Percentiles rank a stretch among this genome's conserved stretches.
These are phyloP conservation scores for Lachnellula subtilissima DNA, from an alignment of 2,329 filamentous ascomycete species.

Conservation along the genomic window DNA sequence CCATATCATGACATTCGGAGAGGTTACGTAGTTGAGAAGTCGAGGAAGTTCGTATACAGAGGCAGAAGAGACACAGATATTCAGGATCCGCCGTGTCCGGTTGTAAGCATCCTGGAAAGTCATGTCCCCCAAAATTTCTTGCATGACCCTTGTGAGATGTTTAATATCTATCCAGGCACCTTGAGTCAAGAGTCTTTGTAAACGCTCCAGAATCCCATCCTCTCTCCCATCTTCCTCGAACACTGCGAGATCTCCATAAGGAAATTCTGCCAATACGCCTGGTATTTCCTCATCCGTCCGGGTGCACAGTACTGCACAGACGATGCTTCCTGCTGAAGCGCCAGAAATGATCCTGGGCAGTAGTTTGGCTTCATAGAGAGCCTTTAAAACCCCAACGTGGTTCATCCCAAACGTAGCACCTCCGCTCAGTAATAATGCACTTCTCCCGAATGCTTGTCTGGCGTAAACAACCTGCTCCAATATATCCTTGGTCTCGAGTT, in stretches of 20 bases:
- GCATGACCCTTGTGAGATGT: slow-evolving; percentile 78
- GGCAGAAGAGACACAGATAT: slow-evolving; percentile 87
- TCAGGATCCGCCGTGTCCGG: slow-evolving; percentile 84
- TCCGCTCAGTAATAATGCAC: slow-evolving; percentile 61
- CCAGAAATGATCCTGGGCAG: slow-evolving; percentile 66
- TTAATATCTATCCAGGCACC: slow-evolving; percentile 82
- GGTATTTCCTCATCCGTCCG: slow-evolving; percentile 61
- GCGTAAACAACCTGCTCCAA: slow-evolving; percentile 56
- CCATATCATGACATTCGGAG: slow-evolving; percentile 93
- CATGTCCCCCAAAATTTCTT: slow-evolving; percentile 73
- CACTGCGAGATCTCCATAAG: slow-evolving; percentile 57
- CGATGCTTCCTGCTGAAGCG: slow-evolving; percentile 65
- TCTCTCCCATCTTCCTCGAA: slow-evolving; percentile 55
- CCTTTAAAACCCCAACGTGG: slow-evolving; percentile 65
- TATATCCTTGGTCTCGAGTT: slow-evolving; percentile 49
- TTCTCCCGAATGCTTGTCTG: slow-evolving; percentile 61
- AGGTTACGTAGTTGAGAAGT: slow-evolving; percentile 86
- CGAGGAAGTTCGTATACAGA: slow-evolving; percentile 82
- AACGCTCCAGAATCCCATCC: slow-evolving; percentile 63
- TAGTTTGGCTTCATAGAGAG: slow-evolving; percentile 57
- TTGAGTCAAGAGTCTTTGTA: slow-evolving; percentile 71
- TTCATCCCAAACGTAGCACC: slow-evolving; percentile 70
- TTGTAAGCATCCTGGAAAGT: slow-evolving; percentile 97
- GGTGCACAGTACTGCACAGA: slow-evolving; percentile 60
- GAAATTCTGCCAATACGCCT: slow-evolving; percentile 51